A percentile compares a stretch with the other conserved stretches of the same genome.
phyloP scores from a whole-genome alignment of 2,329 filamentous ascomycete species.

The Aspergillus flavus region DNA sequence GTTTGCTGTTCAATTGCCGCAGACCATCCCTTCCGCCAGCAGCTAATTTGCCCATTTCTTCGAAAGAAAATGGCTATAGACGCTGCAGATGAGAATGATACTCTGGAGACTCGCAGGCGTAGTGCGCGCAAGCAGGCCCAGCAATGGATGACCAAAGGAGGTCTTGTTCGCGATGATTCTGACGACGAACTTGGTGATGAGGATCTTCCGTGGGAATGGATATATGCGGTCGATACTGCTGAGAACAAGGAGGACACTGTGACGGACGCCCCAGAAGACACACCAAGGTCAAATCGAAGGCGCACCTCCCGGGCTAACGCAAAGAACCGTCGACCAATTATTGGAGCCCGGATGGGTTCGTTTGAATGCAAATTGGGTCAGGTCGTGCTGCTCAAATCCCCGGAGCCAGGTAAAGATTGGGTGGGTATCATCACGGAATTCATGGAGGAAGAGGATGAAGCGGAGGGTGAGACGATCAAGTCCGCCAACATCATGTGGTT shows the following conservation, averaged over 20 bases:
- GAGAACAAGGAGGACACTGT: slow-evolving; percentile 19
- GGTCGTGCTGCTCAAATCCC: slow-evolving; percentile 81
- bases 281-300: slow-evolving; percentile 29
- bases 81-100: slow-evolving; percentile 18
- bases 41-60: not conserved
- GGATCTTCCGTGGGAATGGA: slow-evolving; percentile 77
- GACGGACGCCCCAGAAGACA: slow-evolving; percentile 21
- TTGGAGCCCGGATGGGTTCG: slow-evolving; percentile 78
- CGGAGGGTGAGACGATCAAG: slow-evolving; percentile 56
- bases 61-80: slow-evolving; percentile 22
- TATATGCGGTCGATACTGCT: slow-evolving; percentile 56
- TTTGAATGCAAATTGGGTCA: slow-evolving; percentile 85
- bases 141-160: slow-evolving; percentile 60
- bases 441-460: slow-evolving; percentile 70
- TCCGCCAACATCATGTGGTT: slow-evolving; percentile 95
- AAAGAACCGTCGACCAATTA: slow-evolving; percentile 55
- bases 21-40: not conserved
- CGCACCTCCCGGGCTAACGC: slow-evolving; percentile 32
- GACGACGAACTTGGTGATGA: slow-evolving; percentile 82
- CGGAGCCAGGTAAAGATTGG: slow-evolving; percentile 86
- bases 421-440: slow-evolving; percentile 88
- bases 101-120: slow-evolving; percentile 18
- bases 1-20: slow-evolving; percentile 2
- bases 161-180: slow-evolving; percentile 74
- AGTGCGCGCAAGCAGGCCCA: slow-evolving; percentile 43